phyloP scores from a whole-genome alignment of 1,284 basidiomycete genomes.

The Pseudozyma thailandica region DNA sequence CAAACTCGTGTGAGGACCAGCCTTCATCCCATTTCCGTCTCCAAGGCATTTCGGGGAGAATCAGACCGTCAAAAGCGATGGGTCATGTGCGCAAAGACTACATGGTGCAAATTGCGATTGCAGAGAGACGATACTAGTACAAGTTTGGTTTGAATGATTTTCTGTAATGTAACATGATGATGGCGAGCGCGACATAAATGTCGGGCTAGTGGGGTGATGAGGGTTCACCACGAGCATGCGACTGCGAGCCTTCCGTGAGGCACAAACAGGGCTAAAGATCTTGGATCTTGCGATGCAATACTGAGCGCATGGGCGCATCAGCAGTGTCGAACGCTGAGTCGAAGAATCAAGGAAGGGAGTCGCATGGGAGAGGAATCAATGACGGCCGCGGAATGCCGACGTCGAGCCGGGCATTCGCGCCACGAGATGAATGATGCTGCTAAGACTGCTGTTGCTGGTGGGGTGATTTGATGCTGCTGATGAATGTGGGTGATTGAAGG shows the following conservation, averaged over 20 bases:
- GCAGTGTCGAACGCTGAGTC: no score
- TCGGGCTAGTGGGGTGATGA: not conserved
- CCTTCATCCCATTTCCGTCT: no score
- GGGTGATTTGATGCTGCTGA: slow-evolving; percentile 33
- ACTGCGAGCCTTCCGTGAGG: slow-evolving; percentile 14
- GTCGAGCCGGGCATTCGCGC: slow-evolving; percentile 17
- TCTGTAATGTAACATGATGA: slow-evolving; percentile 37
- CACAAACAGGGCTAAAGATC: not conserved
- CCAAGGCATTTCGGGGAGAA: no score
- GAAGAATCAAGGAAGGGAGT: not conserved
- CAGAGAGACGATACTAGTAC: slow-evolving; percentile 38
- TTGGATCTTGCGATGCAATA: not conserved
- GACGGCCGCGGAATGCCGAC: no score
- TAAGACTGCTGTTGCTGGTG: slow-evolving; percentile 34
- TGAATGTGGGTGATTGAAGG: slow-evolving; percentile 29
- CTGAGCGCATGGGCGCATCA: no score
- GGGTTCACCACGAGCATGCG: slow-evolving; percentile 5
- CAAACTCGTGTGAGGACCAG: no score
- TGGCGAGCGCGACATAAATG: slow-evolving; percentile 3
- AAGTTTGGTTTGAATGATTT: slow-evolving; percentile 18
- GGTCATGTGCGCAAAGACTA: slow-evolving; percentile 2
- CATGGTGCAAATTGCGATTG: slow-evolving; percentile 25
- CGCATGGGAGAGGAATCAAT: not conserved
- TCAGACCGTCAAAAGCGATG: no score
- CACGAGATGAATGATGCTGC: slow-evolving; percentile 30